Percentiles rank a stretch among this genome's conserved stretches.
These are phyloP conservation scores for Linderina pennispora DNA, from an alignment of 192 early-diverging fungal genomes.

Conservation along the genomic window DNA sequence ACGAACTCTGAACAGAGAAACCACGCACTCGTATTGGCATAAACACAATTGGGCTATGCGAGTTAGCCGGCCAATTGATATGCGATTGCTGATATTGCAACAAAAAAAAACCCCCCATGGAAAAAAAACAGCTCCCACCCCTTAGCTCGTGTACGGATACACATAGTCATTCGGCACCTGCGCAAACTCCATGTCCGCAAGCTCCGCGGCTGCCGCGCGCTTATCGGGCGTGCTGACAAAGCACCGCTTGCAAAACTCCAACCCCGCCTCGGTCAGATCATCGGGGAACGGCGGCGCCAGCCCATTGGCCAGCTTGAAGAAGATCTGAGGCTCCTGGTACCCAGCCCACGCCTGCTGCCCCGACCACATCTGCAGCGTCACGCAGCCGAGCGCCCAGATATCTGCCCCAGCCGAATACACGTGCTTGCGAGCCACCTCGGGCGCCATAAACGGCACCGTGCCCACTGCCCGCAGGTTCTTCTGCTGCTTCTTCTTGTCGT, in stretches of 20 bases:
- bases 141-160: constrained; percentile 27
- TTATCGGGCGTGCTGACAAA: constrained; percentile 73
- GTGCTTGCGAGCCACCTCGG: constrained; percentile 77
- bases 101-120: no score
- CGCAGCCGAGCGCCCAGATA: constrained; percentile 85
- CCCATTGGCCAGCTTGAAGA: constrained; percentile 72
- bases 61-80: no score
- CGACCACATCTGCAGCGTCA: constrained; percentile 94
- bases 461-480: constrained; percentile 20
- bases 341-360: constrained; percentile 69
- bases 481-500: not conserved
- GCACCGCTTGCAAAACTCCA: constrained; percentile 67
- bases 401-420: constrained; percentile 90
- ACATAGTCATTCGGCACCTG: constrained; percentile 37
- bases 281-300: constrained; percentile 79
- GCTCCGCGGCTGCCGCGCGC: constrained; percentile 70
- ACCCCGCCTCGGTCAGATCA: constrained; percentile 57
- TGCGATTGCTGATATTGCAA: no score
- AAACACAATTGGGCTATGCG: no score
- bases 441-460: constrained; percentile 93
- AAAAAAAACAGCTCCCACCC: no score
- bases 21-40: no score
- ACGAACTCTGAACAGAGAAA: no score
- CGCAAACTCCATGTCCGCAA: constrained; percentile 70
- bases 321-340: constrained; percentile 49